These are phyloP conservation scores for Leishmania aethiopica DNA, from an alignment of 208 protist genomes.

Conservation along the genomic window DNA sequence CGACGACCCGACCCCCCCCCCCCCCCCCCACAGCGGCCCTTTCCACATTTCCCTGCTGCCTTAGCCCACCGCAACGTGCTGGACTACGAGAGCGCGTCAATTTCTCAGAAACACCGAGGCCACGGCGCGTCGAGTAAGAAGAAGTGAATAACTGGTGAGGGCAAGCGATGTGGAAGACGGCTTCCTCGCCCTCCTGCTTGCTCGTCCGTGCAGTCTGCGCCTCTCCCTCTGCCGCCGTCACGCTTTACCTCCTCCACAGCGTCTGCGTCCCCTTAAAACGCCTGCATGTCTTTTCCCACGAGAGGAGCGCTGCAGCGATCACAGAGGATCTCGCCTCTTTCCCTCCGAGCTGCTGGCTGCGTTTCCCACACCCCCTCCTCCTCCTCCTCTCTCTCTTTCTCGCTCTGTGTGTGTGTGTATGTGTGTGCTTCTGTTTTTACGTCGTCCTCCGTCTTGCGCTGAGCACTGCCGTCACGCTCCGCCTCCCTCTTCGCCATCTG, in stretches of 20 bases:
- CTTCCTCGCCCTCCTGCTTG: not conserved
- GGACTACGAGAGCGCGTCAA: not conserved
- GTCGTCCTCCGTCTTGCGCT: not conserved
- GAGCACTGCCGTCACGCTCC: not conserved
- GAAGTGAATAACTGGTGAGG: not conserved
- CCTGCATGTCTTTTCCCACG: not conserved
- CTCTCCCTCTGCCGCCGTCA: not conserved
- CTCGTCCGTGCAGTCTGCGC: not conserved
- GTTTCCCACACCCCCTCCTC: too few relatives aligned
- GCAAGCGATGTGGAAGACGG: not conserved
- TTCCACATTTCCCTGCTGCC: not conserved
- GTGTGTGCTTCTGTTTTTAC: too few relatives aligned
- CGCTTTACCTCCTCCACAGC: not conserved
- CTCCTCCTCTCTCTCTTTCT: not conserved
- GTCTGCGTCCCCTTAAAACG: not conserved
- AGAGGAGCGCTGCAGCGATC: not conserved
- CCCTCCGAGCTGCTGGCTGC: not conserved
- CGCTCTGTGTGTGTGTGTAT: too few relatives aligned
- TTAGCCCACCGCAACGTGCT: not conserved
- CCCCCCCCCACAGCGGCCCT: not conserved
- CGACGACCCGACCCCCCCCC: not conserved
- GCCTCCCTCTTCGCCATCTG: not conserved
- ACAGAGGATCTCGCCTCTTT: not conserved
- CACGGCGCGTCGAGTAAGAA: not conserved
- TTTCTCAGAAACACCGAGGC: not conserved